Conservation (phyloP, 2,329 filamentous ascomycete species). For the Colletotrichum limetticola region DNA sequence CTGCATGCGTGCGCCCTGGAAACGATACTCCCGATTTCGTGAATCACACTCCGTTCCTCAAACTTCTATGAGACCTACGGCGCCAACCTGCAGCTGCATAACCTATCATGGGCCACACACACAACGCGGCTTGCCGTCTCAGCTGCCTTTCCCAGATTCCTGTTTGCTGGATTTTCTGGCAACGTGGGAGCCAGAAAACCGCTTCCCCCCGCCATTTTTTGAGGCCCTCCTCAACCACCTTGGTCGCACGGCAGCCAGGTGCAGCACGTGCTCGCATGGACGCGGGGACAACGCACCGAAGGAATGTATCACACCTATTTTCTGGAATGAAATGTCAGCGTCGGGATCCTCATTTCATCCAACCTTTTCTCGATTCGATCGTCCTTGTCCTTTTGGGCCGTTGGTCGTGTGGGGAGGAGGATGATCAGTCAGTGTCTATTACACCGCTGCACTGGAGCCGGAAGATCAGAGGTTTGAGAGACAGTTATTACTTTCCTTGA, state of each 20-base stretch:
- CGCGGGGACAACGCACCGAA: slow-evolving; percentile 17
- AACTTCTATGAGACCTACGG: background rate
- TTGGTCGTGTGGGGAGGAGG: background rate
- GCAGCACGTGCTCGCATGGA: slow-evolving; percentile 16
- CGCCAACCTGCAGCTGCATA: slow-evolving; percentile 2
- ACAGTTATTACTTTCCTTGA: background rate
- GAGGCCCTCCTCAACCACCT: slow-evolving; percentile 25
- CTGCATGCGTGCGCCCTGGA: background rate
- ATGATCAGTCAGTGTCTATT: slow-evolving; percentile 4
- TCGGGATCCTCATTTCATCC: background rate
- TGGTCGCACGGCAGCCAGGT: slow-evolving; percentile 23
- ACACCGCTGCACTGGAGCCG: slow-evolving; percentile 13
- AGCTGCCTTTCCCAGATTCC: background rate
- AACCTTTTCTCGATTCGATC: background rate
- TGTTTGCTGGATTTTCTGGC: background rate
- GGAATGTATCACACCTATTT: background rate
- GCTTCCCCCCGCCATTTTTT: background rate
- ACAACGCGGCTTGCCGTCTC: background rate
- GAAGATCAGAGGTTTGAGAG: background rate
- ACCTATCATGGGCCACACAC: background rate
- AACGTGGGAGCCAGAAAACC: background rate
- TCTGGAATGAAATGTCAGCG: background rate
- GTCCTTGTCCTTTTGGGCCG: background rate
- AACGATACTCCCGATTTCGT: background rate
- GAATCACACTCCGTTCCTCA: background rate